Conservation (phyloP, 768 basidiomycete genomes). For the Boletus insuetus region DNA sequence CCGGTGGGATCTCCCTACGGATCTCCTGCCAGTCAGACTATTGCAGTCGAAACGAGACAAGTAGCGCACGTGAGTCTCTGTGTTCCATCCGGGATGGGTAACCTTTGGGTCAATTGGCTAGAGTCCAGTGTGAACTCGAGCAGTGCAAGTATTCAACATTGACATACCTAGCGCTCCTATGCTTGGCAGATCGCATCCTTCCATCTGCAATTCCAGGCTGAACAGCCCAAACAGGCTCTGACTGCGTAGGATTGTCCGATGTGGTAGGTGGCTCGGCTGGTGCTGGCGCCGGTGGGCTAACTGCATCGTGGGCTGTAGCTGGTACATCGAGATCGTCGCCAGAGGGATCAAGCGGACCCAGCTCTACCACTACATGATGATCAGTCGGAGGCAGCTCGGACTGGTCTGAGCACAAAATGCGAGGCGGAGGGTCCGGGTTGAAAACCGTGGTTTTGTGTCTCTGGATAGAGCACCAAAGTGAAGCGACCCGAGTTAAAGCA, state of each 20-base stretch:
- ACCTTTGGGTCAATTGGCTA: too few relatives aligned
- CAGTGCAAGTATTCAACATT: background rate
- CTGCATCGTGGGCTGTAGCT: too few relatives aligned
- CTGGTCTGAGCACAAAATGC: background rate
- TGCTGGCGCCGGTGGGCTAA: too few relatives aligned
- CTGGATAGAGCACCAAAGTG: background rate
- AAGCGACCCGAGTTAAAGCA: background rate
- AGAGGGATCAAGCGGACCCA: too few relatives aligned
- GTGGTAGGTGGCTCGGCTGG: too few relatives aligned
- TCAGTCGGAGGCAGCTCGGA: background rate
- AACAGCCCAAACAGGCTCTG: background rate
- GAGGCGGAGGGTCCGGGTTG: too few relatives aligned
- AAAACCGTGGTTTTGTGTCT: background rate
- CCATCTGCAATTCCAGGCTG: background rate
- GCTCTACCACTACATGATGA: background rate
- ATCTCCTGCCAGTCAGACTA: background rate
- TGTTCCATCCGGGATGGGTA: background rate
- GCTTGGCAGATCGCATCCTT: background rate
- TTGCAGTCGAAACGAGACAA: background rate
- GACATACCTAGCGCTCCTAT: background rate
- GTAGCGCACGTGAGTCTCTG: background rate
- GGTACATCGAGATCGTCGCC: too few relatives aligned
- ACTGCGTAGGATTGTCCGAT: too few relatives aligned
- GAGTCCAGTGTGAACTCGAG: background rate
- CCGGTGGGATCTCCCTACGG: background rate